Evolutionary conservation across 371 early-diverging fungal genomes (phyloP), one percentile per base, ranked within the genome.

Genomic region (Rhizopus arrhizus): DNA sequence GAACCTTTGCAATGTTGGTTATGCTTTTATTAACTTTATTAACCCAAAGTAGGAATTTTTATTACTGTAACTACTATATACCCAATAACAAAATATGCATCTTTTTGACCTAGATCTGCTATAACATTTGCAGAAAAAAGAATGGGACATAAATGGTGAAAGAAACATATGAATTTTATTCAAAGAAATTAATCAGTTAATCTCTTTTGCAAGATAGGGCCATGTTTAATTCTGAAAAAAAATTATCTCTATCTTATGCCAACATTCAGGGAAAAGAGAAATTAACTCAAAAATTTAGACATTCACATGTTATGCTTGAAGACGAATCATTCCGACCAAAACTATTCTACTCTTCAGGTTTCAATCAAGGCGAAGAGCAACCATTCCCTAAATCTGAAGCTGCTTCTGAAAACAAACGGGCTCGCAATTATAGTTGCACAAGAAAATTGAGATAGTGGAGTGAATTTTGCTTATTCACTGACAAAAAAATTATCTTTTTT

Each of bases 21-120:
- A 95, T 69, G 95, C 95, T 1, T 96, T 96, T 69, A 89, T 95
- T 58, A 95, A 95, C 72, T 94, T 95, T 69, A 79, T 83, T 46
- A 75, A 84, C 43, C 58, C 81, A 12, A 68, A 74, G 76, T 85
- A 83, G 57, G 58, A 41, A 47, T 1, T 64, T 77, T n/a, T 89
- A 81, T 60, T 91, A 31, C 6, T 52, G 3, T 7, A 46, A 10
- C 22, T 22, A 22, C 2, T 22, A 22, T 22, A 22, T 49, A 15
- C 35, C 7, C 38, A 10, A 12, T 22, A 22, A 22, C 22, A 22
- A 22, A 22, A 22, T 22, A 22, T 22, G 13, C 7, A n/a, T 7
- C 15, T 38, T 58, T 31, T 41, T n/a, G 22, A 50, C 2, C 4
- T 58, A 84, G 85, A 10, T 77, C 84, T 9, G 83, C 91, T 12